phyloP scores from a whole-genome alignment of 768 basidiomycete genomes.

The Termitomyces sp. region DNA sequence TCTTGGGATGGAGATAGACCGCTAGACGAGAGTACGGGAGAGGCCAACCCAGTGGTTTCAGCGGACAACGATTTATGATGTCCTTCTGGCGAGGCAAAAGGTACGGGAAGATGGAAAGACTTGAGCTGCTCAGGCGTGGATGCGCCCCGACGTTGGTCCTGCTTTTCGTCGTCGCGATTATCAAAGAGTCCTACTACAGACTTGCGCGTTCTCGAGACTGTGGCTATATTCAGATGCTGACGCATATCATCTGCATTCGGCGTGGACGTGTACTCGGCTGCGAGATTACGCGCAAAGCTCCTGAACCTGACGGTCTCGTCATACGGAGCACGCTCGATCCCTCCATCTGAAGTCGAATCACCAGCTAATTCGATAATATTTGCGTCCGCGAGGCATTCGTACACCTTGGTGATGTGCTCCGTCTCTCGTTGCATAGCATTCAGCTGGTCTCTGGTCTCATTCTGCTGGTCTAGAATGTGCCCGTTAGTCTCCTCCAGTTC shows the following conservation, averaged over 20 bases:
- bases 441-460: constrained; percentile 55
- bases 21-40: constrained; percentile 31
- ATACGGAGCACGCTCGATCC: constrained; percentile 20
- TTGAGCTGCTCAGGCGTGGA: constrained; percentile 13
- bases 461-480: constrained; percentile 63
- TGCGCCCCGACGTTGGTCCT: constrained; percentile 11
- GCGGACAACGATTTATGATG: constrained; percentile 27
- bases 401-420: constrained; percentile 63
- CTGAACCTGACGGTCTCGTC: constrained; percentile 43
- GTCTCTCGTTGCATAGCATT: constrained; percentile 71
- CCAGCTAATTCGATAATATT: constrained; percentile 46
- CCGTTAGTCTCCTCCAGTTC: constrained; percentile 75
- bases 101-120: constrained; percentile 21
- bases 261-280: constrained; percentile 24
- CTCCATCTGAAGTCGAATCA: constrained; percentile 23
- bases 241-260: constrained; percentile 4
- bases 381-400: constrained; percentile 61
- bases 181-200: constrained; percentile 66
- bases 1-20: constrained; percentile 22
- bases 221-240: constrained; percentile 13
- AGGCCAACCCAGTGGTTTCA: constrained; percentile 24
- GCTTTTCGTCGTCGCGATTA: constrained; percentile 16
- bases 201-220: constrained; percentile 33
- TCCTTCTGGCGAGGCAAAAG: constrained; percentile 28
- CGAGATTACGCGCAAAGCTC: constrained; percentile 42